phyloP scores from a whole-genome alignment of 176 grass and related monocot genomes.

The Echinochloa phyllopogon region DNA sequence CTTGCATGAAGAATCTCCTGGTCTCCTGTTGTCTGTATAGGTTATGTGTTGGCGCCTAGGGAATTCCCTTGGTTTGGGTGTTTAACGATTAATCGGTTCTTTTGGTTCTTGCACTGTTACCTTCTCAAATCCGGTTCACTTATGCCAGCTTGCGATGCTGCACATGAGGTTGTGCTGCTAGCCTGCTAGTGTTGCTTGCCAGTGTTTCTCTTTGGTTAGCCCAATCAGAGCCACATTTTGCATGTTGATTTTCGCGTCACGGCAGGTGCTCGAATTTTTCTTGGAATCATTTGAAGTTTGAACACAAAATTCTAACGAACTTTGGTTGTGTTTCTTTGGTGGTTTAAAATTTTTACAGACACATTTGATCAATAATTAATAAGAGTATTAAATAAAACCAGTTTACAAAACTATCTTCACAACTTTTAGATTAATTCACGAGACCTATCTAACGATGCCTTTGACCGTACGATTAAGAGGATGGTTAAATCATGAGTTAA shows the following conservation, averaged over 20 bases:
- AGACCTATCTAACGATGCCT: no score
- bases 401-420: no score
- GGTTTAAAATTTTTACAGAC: no score
- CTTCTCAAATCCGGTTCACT: background rate
- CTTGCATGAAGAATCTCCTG: conserved; percentile 32
- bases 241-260: background rate
- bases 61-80: conserved; percentile 36
- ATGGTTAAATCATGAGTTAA: no score
- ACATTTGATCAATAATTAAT: no score
- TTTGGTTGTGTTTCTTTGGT: no score
- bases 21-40: conserved; percentile 47
- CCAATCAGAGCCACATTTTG: background rate
- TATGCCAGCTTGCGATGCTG: background rate
- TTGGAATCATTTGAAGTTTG: background rate
- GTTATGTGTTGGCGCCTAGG: conserved; percentile 34
- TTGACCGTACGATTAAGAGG: no score
- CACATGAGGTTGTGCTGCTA: background rate
- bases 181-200: background rate
- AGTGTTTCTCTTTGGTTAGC: background rate
- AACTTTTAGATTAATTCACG: no score
- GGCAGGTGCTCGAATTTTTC: background rate
- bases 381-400: no score
- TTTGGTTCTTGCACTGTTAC: conserved; percentile 32
- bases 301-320: background rate
- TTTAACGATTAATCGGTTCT: conserved; percentile 33